phyloP scores from a whole-genome alignment of 257 asterid genomes.

The Coffea eugenioides region DNA sequence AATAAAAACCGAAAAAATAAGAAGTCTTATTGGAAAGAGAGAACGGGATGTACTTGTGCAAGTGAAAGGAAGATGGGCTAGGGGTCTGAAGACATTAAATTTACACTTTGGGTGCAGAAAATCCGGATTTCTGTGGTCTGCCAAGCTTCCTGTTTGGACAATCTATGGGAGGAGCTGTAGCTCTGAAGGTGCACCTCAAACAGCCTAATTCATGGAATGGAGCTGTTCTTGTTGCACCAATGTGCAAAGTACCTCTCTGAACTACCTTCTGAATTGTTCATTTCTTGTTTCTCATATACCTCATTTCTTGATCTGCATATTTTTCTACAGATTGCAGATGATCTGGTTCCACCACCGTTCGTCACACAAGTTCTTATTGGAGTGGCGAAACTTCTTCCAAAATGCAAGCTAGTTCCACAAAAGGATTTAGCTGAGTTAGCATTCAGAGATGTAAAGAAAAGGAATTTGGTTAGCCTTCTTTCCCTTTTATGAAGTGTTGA shows the following conservation, averaged over 20 bases:
- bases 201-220: conserved; percentile 87
- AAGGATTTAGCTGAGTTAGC: conserved; percentile 77
- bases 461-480: conserved; percentile 44
- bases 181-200: conserved; percentile 84
- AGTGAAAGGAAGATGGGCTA: too few species aligned
- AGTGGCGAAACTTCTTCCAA: conserved; percentile 78
- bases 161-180: conserved; percentile 98
- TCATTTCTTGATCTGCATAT: conserved; percentile 3
- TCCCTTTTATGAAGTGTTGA: not conserved
- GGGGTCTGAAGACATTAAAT: not conserved
- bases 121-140: conserved; percentile 38
- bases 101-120: conserved; percentile 49
- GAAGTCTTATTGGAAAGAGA: too few species aligned
- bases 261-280: conserved; percentile 6
- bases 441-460: conserved; percentile 66
- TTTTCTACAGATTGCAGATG: conserved; percentile 73
- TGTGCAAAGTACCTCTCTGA: conserved; percentile 79
- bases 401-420: conserved; percentile 72
- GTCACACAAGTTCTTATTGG: conserved; percentile 62
- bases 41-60: too few species aligned
- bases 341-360: conserved; percentile 74
- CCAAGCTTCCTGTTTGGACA: conserved; percentile 89
- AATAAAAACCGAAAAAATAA: too few species aligned
- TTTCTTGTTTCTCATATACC: conserved; percentile 10
- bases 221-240: conserved; percentile 92